Conservation (phyloP, 2,329 filamentous ascomycete species). For the Meredithiella fracta region DNA sequence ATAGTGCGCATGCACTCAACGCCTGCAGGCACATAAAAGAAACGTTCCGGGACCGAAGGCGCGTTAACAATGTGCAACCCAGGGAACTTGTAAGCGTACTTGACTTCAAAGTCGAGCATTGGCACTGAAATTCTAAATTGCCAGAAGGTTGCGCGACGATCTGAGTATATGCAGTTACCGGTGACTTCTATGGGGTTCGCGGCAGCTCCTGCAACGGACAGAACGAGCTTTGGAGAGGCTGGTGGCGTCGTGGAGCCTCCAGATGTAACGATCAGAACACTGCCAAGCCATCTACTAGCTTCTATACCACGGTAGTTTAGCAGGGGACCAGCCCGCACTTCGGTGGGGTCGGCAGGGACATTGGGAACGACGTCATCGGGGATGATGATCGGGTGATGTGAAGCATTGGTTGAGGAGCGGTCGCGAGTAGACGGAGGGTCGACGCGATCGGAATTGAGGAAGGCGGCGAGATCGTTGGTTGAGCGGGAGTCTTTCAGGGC, state of each 20-base stretch:
- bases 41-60: conserved; percentile 42
- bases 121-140: conserved; percentile 70
- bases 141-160: conserved; percentile 71
- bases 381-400: conserved; percentile 34
- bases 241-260: conserved; percentile 32
- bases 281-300: conserved; percentile 62
- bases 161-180: conserved; percentile 46
- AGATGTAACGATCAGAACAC: conserved; percentile 65
- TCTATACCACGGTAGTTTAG: conserved; percentile 66
- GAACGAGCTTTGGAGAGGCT: conserved; percentile 7
- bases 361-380: conserved; percentile 15
- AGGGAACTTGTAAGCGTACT: conserved; percentile 64
- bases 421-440: conserved; percentile 22
- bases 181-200: conserved; percentile 23
- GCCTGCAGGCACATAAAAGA: conserved; percentile 70
- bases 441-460: conserved; percentile 38
- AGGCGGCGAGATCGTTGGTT: conserved; percentile 37
- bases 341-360: conserved; percentile 29
- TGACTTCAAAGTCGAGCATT: conserved; percentile 50
- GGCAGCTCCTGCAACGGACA: conserved; percentile 7
- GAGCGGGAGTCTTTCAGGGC: conserved; percentile 28
- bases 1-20: conserved; percentile 91
- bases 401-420: conserved; percentile 22
- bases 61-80: conserved; percentile 44
- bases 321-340: conserved; percentile 55